Conservation (phyloP, 768 basidiomycete species). For the Gymnopilus dilepis region DNA sequence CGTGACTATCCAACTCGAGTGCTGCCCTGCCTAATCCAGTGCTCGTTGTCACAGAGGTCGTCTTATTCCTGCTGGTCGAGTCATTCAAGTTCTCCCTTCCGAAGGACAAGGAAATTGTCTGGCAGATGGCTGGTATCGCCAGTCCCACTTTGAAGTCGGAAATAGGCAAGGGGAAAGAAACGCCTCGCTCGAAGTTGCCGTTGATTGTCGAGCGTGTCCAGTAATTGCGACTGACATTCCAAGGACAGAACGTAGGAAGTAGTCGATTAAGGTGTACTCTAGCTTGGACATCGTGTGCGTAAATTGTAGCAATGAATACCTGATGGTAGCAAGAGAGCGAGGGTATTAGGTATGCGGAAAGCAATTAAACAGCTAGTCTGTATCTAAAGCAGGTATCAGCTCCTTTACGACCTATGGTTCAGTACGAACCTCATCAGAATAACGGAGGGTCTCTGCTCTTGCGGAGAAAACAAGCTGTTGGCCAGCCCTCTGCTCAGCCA, state of each 20-base stretch:
- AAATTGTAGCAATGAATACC: not conserved
- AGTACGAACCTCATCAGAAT: conserved; percentile 23
- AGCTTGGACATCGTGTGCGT: not conserved
- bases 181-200: conserved; percentile 20
- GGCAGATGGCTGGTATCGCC: conserved; percentile 30
- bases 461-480: conserved; percentile 44
- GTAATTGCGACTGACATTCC: not conserved
- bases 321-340: not conserved
- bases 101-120: conserved; percentile 26
- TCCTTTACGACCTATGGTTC: not conserved
- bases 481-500: conserved; percentile 50
- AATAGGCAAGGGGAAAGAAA: not conserved
- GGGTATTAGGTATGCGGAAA: not conserved
- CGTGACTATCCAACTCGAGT: not conserved
- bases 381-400: not conserved
- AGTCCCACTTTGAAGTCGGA: conserved; percentile 20
- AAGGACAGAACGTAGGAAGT: not conserved
- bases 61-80: conserved; percentile 23
- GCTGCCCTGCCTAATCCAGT: not conserved
- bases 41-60: not conserved
- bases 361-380: not conserved
- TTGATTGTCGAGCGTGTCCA: conserved; percentile 25
- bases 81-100: conserved; percentile 28
- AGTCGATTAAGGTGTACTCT: not conserved
- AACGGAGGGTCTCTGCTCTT: conserved; percentile 38